Conservation (phyloP, 805 yeast species). For the Saturnispora bothae region DNA sequence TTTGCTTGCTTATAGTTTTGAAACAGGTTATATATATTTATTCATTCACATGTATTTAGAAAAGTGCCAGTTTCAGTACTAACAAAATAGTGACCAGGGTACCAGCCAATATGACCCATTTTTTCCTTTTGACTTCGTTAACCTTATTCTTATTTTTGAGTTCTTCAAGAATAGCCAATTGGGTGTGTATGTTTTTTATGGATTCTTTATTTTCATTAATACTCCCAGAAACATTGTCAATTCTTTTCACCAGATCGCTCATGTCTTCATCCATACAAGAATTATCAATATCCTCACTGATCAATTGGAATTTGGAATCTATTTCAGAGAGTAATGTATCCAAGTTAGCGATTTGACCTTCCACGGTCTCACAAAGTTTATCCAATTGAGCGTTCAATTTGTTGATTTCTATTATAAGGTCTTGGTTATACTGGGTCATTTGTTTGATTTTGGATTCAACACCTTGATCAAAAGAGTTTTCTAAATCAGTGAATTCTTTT, state of each 20-base stretch:
- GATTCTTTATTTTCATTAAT: slow-evolving; percentile 17
- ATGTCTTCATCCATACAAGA: slow-evolving; percentile 19
- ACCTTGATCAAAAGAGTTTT: slow-evolving; percentile 18
- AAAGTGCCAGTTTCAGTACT: not conserved
- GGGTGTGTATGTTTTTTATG: slow-evolving; percentile 16
- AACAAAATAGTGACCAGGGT: not conserved
- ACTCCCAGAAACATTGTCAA: slow-evolving; percentile 18
- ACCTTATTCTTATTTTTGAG: slow-evolving; percentile 13
- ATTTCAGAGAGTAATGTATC: slow-evolving; percentile 22
- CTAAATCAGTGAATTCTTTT: slow-evolving; percentile 21
- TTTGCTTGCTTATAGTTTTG: not conserved
- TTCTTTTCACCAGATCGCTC: slow-evolving; percentile 20
- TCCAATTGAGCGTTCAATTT: slow-evolving; percentile 21
- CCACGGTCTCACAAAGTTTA: slow-evolving; percentile 21
- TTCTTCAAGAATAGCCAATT: slow-evolving; percentile 14
- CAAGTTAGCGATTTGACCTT: slow-evolving; percentile 19
- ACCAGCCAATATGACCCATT: slow-evolving; percentile 3
- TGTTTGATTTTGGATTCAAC: slow-evolving; percentile 17
- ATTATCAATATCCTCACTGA: slow-evolving; percentile 19
- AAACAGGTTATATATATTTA: not conserved
- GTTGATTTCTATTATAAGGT: slow-evolving; percentile 22
- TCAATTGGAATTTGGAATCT: slow-evolving; percentile 11
- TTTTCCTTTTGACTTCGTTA: slow-evolving; percentile 7
- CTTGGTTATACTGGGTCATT: slow-evolving; percentile 22
- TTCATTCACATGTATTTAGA: not conserved